These are phyloP conservation scores for Hypoxylon subgilvum DNA, from an alignment of 495 filamentous ascomycete genomes.

Conservation along the genomic window DNA sequence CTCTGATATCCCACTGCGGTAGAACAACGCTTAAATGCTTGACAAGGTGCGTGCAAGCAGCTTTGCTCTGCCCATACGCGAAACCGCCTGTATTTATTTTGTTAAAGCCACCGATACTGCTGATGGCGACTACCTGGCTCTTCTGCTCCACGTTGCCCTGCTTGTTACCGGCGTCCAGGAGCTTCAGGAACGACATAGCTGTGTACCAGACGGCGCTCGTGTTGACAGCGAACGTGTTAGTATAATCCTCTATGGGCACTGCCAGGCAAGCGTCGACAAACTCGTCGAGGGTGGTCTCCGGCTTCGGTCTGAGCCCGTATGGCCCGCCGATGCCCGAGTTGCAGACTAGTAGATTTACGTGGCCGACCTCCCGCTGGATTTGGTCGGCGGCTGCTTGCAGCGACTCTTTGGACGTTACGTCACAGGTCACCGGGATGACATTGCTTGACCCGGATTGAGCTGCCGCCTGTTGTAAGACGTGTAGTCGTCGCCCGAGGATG, in stretches of 20 bases:
- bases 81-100: slow-evolving; percentile 61
- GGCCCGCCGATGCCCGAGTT: slow-evolving; percentile 71
- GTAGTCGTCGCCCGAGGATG: slow-evolving; percentile 70
- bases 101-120: slow-evolving; percentile 66
- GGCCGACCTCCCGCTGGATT: slow-evolving; percentile 60
- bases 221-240: slow-evolving; percentile 64
- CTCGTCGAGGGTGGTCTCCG: slow-evolving; percentile 54
- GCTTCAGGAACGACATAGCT: slow-evolving; percentile 64
- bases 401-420: slow-evolving; percentile 69
- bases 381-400: slow-evolving; percentile 59
- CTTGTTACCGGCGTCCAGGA: slow-evolving; percentile 69
- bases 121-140: slow-evolving; percentile 69
- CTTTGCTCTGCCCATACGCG: slow-evolving; percentile 69
- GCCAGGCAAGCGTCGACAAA: slow-evolving; percentile 59
- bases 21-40: slow-evolving; percentile 64
- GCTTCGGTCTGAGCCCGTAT: slow-evolving; percentile 37
- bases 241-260: slow-evolving; percentile 63
- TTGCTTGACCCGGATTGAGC: slow-evolving; percentile 45
- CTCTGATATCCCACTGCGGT: slow-evolving; percentile 63
- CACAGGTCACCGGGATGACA: slow-evolving; percentile 66
- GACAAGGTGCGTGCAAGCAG: slow-evolving; percentile 66
- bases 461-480: slow-evolving; percentile 60
- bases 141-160: slow-evolving; percentile 55
- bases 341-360: slow-evolving; percentile 69
- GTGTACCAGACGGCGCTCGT: slow-evolving; percentile 67